A percentile compares a stretch with the other conserved stretches of the same genome.
phyloP scores from a whole-genome alignment of 768 basidiomycete genomes.

The Mycena epipterygia region DNA sequence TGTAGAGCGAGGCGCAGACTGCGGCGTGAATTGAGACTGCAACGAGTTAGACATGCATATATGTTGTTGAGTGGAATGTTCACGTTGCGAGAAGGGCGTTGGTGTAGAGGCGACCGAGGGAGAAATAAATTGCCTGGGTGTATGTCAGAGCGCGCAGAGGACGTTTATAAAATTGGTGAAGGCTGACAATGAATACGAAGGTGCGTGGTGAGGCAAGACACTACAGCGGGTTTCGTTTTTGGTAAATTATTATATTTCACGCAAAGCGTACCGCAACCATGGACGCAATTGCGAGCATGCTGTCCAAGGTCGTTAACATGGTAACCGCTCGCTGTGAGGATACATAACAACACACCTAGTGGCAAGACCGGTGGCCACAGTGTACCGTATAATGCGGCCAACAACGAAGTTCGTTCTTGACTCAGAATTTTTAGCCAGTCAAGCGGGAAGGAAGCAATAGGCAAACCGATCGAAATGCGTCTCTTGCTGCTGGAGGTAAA shows the following conservation, averaged over 20 bases:
- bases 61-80: background rate
- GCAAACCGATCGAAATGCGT: constrained; percentile 6
- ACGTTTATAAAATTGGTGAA: background rate
- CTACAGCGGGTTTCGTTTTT: constrained; percentile 3
- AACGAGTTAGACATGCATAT: too few relatives aligned
- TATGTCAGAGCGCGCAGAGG: background rate
- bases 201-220: constrained; percentile 33
- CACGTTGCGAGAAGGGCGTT: constrained; percentile 43
- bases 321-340: background rate
- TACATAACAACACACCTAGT: constrained; percentile 29
- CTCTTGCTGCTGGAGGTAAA: constrained; percentile 15
- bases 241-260: background rate
- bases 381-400: constrained; percentile 36
- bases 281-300: constrained; percentile 26
- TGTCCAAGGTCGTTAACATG: background rate
- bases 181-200: constrained; percentile 40
- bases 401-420: constrained; percentile 34
- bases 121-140: constrained; percentile 44
- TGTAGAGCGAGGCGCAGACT: constrained; percentile 11
- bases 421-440: background rate
- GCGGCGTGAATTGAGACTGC: constrained; percentile 30
- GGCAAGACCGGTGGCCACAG: constrained; percentile 41
- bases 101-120: constrained; percentile 42
- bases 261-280: constrained; percentile 25
- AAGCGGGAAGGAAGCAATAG: background rate